Conservation (phyloP, 148 eudicot genomes). For the Gaultheria prostrata region DNA sequence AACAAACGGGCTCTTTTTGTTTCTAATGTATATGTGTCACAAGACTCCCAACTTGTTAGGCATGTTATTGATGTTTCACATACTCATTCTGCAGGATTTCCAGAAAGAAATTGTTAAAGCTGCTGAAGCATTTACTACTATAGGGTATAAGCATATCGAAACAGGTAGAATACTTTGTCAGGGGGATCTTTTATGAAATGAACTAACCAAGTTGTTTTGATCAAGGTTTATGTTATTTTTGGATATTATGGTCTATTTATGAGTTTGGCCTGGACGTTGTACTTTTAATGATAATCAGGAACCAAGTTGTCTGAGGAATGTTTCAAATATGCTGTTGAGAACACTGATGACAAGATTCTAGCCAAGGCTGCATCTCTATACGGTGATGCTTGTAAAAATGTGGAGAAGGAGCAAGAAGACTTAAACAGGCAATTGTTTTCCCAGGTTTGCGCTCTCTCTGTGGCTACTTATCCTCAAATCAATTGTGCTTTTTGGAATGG, state of each 20-base stretch:
- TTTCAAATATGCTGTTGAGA: constrained; percentile 88
- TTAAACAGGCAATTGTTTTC: constrained; percentile 56
- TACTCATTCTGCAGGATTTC: constrained; percentile 64
- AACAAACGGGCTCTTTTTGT: not conserved
- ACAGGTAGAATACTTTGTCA: constrained; percentile 45
- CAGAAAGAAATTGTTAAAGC: constrained; percentile 89
- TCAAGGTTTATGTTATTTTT: not conserved
- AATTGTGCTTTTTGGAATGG: constrained; percentile 1
- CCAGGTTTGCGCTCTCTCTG: constrained; percentile 47
- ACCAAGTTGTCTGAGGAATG: constrained; percentile 96
- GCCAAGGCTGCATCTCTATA: constrained; percentile 89
- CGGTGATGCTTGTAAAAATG: constrained; percentile 93
- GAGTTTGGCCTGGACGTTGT: not conserved
- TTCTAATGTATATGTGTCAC: not conserved
- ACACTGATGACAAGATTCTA: constrained; percentile 71
- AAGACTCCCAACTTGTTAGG: constrained; percentile 10
- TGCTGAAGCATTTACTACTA: constrained; percentile 77
- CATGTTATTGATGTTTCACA: not conserved
- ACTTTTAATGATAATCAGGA: constrained; percentile 39
- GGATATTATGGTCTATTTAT: not conserved
- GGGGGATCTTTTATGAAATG: not conserved
- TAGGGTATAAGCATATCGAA: constrained; percentile 80
- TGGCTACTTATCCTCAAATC: not conserved
- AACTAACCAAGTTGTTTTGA: not conserved
- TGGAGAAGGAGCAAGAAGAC: constrained; percentile 93